These are phyloP conservation scores for Penicillium sp. DNA, from an alignment of 2,329 filamentous ascomycete genomes.

Conservation along the genomic window DNA sequence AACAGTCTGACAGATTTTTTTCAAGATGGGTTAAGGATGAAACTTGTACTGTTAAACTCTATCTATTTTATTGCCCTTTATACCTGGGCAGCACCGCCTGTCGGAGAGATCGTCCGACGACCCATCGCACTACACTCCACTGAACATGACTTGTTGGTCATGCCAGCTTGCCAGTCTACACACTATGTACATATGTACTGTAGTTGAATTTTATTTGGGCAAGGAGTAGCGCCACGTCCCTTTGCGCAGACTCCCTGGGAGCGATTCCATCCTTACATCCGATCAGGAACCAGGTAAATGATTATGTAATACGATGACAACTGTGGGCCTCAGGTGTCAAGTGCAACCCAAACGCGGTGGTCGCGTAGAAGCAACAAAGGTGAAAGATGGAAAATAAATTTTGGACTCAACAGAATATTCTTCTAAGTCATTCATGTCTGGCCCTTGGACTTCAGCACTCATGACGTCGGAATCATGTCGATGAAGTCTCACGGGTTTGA, in stretches of 20 bases:
- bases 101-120: background rate
- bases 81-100: background rate
- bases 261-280: background rate
- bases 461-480: conserved; percentile 29
- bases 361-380: background rate
- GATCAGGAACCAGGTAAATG: background rate
- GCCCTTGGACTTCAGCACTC: background rate
- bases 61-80: background rate
- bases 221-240: background rate
- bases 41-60: background rate
- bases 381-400: background rate
- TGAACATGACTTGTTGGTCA: background rate
- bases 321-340: background rate
- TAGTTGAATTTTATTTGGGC: background rate
- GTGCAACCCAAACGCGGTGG: background rate
- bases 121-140: background rate
- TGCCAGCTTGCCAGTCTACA: background rate
- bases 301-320: background rate
- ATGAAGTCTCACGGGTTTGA: conserved; percentile 56
- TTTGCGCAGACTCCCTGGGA: background rate
- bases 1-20: background rate
- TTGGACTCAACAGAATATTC: background rate
- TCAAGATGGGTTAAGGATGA: background rate
- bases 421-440: background rate
- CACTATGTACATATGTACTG: background rate